phyloP scores from a whole-genome alignment of 352 stramenopile genomes.

The Phytophthora pini region DNA sequence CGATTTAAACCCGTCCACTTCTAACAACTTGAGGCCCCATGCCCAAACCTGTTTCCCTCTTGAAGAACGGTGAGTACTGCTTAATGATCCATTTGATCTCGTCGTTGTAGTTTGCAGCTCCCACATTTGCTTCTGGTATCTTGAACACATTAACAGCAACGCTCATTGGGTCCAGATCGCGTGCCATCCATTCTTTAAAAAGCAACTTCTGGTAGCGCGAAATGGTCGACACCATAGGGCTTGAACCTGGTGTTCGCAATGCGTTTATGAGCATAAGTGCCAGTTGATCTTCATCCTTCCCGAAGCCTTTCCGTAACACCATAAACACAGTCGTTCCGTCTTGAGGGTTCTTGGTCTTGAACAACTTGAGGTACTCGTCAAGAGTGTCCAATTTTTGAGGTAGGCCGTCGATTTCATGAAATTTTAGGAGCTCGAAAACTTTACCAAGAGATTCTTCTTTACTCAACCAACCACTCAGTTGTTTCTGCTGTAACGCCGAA shows the following conservation, averaged over 20 bases:
- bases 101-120: not conserved
- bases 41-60: too few relatives aligned
- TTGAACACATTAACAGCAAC: not conserved
- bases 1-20: too few relatives aligned
- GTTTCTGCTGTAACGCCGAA: not conserved
- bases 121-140: not conserved
- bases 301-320: conserved; percentile 1
- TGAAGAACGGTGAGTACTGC: not conserved
- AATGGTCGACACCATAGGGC: not conserved
- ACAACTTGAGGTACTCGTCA: not conserved
- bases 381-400: not conserved
- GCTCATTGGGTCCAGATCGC: not conserved
- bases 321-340: not conserved
- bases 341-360: not conserved
- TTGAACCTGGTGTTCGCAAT: not conserved
- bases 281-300: not conserved
- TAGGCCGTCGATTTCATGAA: not conserved
- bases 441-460: not conserved
- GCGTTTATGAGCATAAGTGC: not conserved
- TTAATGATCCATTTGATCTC: not conserved
- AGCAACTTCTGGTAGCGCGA: not conserved
- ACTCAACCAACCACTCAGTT: not conserved
- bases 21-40: too few relatives aligned
- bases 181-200: not conserved
- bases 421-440: not conserved